phyloP scores from a whole-genome alignment of 306 rosid genomes.

The Rubus parviflorus region DNA sequence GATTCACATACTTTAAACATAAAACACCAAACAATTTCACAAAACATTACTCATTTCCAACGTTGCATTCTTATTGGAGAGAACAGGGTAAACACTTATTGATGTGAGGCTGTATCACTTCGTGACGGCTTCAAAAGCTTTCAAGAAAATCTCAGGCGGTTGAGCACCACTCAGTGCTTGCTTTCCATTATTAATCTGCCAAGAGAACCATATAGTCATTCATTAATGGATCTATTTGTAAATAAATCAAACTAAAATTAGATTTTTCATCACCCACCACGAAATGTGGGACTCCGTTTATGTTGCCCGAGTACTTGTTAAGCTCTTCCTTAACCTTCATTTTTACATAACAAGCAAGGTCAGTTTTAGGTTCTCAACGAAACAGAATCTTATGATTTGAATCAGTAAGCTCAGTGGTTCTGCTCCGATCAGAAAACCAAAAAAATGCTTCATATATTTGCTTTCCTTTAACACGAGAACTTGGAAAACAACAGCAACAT shows the following conservation, averaged over 20 bases:
- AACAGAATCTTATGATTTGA: neutral
- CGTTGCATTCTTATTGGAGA: neutral
- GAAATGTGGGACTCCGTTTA: slow-evolving; percentile 75
- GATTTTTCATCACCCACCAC: slow-evolving; percentile 50
- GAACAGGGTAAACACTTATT: neutral
- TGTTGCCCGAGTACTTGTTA: slow-evolving; percentile 43
- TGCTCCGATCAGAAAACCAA: neutral
- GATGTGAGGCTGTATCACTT: slow-evolving; percentile 30
- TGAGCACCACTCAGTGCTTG: slow-evolving; percentile 68
- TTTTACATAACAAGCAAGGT: slow-evolving; percentile 28
- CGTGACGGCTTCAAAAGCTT: slow-evolving; percentile 57
- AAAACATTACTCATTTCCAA: neutral
- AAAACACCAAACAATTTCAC: neutral
- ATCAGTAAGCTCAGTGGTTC: neutral
- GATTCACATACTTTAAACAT: neutral
- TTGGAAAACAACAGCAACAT: slow-evolving; percentile 13
- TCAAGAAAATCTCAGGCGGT: slow-evolving; percentile 71
- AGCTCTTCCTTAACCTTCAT: slow-evolving; percentile 75
- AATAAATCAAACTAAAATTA: slow-evolving; percentile 1
- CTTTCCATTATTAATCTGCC: slow-evolving; percentile 78
- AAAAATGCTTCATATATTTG: neutral
- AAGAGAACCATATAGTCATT: slow-evolving; percentile 18
- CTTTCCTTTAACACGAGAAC: neutral
- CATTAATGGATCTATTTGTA: neutral
- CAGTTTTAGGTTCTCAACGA: neutral